These are phyloP conservation scores for slime mould (Dictyostelium discoideum) DNA, from an alignment of 78 protist species.

Conservation along the genomic window DNA sequence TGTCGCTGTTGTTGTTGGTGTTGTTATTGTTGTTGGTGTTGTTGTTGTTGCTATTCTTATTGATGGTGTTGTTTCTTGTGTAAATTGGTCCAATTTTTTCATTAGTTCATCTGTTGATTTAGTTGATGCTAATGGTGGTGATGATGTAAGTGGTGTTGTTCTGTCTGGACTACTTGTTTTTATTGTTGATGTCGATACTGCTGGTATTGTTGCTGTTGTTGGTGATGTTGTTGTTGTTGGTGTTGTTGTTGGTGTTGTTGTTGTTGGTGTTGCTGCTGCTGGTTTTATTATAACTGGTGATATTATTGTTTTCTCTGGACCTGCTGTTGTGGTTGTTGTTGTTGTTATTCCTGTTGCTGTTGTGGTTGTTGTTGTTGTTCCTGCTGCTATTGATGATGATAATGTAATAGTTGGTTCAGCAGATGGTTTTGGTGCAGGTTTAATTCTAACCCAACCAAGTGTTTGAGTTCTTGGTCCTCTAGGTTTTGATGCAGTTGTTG, in stretches of 20 bases:
- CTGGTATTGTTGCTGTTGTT: background rate
- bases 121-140: background rate
- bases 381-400: background rate
- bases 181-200: background rate
- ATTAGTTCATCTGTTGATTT: background rate
- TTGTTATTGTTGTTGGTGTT: background rate
- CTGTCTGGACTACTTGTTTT: background rate
- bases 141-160: background rate
- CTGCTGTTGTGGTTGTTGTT: no score
- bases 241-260: background rate
- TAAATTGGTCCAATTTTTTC: background rate
- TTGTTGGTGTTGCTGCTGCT: background rate
- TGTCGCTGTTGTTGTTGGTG: background rate
- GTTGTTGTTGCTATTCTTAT: background rate
- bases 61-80: background rate
- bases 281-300: no score
- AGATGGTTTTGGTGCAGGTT: slow-evolving; percentile 21
- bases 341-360: background rate
- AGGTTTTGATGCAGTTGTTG: background rate
- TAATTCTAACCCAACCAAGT: slow-evolving; percentile 33
- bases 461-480: slow-evolving; percentile 2
- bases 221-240: background rate
- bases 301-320: no score
- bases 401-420: background rate
- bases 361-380: no score